Conservation (phyloP, 441 rosid species). For the Erodium moschatum region DNA sequence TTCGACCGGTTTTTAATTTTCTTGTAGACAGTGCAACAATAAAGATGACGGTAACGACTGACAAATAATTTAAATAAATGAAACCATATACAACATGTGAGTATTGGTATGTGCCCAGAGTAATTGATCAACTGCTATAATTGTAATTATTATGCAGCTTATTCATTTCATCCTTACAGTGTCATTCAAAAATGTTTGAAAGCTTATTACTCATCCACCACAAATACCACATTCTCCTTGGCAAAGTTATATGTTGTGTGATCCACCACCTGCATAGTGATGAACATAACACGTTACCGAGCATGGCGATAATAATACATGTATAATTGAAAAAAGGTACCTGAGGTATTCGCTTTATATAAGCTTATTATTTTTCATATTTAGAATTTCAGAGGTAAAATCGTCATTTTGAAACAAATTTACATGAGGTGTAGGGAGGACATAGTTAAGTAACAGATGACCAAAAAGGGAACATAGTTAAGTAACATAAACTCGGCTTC, state of each 20-base stretch:
- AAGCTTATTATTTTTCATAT: too few relatives aligned
- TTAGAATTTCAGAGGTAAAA: too few relatives aligned
- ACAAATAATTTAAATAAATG: not conserved
- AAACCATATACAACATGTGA: too few relatives aligned
- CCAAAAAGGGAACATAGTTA: not conserved
- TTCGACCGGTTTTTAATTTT: too few relatives aligned
- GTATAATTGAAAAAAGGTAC: not conserved
- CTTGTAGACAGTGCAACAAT: too few relatives aligned
- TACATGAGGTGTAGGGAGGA: too few relatives aligned
- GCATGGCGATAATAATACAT: not conserved
- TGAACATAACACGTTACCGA: conserved; percentile 2
- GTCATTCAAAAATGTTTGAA: not conserved
- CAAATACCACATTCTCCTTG: conserved; percentile 39
- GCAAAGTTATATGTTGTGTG: conserved; percentile 47
- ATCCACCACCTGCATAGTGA: conserved; percentile 48
- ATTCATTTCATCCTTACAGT: not conserved
- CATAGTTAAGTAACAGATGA: too few relatives aligned
- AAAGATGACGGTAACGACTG: not conserved
- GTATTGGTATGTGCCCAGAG: not conserved
- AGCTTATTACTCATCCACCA: conserved; percentile 25
- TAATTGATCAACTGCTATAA: not conserved
- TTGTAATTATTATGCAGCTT: not conserved
- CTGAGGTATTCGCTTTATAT: too few relatives aligned
- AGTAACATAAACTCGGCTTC: not conserved
- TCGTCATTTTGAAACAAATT: too few relatives aligned